Conservation (phyloP, 148 eudicot species). For the Polygonum maritimum region DNA sequence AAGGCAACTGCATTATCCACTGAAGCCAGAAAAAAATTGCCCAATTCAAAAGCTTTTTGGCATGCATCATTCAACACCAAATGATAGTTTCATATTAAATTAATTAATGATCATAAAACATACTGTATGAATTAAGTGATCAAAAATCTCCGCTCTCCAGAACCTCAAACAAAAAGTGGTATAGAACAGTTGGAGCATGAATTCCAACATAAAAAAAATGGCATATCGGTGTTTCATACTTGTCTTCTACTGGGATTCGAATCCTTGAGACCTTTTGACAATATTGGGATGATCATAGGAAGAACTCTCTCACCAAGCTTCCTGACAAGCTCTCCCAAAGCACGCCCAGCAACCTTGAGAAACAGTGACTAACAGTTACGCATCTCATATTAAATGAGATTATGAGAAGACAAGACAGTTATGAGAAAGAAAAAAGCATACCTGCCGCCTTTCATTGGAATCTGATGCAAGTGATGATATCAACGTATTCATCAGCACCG, state of each 20-base stretch:
- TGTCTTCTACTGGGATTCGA: conserved; percentile 82
- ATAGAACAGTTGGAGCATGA: not conserved
- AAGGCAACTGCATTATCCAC: not conserved
- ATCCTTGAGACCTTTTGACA: conserved; percentile 74
- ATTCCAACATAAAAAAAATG: not conserved
- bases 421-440: conserved; percentile 16
- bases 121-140: not conserved
- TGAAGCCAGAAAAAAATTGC: not conserved
- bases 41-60: not conserved
- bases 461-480: conserved; percentile 88
- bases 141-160: not conserved
- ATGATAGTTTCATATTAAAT: not conserved
- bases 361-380: not conserved
- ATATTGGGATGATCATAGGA: conserved; percentile 81
- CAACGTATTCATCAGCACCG: conserved; percentile 84
- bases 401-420: conserved; percentile 8
- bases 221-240: conserved; percentile 30
- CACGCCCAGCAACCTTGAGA: conserved; percentile 78
- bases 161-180: not conserved
- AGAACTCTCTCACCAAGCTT: conserved; percentile 99
- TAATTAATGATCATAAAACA: not conserved
- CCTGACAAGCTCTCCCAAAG: conserved; percentile 94
- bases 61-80: not conserved
- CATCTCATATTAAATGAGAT: not conserved
- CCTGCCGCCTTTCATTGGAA: conserved; percentile 98